Evolutionary conservation across 1,284 basidiomycete genomes (phyloP), one percentile per base, ranked within the genome.

Genomic region (Boletus sp.): DNA sequence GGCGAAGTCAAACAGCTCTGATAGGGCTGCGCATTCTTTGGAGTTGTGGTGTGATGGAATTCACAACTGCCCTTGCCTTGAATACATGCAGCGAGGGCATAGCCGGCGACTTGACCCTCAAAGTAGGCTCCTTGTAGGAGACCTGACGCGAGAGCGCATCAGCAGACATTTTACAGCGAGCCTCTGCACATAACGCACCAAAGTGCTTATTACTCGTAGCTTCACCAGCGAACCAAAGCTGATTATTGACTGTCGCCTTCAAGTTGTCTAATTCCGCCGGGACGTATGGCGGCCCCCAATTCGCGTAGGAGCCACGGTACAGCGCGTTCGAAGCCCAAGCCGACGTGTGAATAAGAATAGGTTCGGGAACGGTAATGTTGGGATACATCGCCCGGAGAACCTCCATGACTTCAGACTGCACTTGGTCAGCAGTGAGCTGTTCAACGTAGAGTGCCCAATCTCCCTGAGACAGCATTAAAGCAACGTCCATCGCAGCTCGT

Each of bases 151-250:
- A 39, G 14, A 5, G 2, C 16, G 7, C 16, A 16, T 52, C 41
- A 36, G 30, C 14, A 5, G 12, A 35, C 6, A n/a, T n/a, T 35
- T 12, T 10, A 8, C 6, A 39, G 8, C 9, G 13, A 9, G 3
- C 2, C 8, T 5, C 16, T 9, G 20, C 6, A 26, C 19, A 45
- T 20, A 22, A 67, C 69, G 36, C 38, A 77, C 81, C 80, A 57
- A 73, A 84, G 67, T 80, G 78, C 54, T 76, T 71, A 51, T 3
- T 26, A 1, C 25, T 26, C 25, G 76, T 81, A 4, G 78, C 79
- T 61, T 85, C 82, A 4, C 82, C 82, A 2, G 81, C 78, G 55
- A 85, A 85, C 72, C 76, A 82, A 8, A 85, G 64, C 26, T 72
- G 68, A 10, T 69, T 68, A 5, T 67, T 55, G 8, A 84, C 68